These are phyloP conservation scores for Phytopythium montanum DNA, from an alignment of 352 stramenopile genomes.

Conservation along the genomic window DNA sequence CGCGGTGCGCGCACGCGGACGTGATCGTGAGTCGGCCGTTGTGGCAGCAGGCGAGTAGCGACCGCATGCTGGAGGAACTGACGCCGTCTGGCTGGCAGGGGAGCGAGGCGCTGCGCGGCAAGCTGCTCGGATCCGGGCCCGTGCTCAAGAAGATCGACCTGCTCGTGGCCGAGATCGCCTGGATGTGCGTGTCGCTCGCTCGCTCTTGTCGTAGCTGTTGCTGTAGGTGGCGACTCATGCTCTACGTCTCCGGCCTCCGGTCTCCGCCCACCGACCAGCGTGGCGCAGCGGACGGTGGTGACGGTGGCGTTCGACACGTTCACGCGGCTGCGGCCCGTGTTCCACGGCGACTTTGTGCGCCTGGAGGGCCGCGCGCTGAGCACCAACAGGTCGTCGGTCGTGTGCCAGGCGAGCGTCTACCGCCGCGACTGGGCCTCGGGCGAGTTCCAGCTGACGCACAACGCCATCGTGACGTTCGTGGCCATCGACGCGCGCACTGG, in stretches of 20 bases:
- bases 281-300: slow-evolving; percentile 27
- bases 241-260: neutral
- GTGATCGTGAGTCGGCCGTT: slow-evolving; percentile 14
- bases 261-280: too few species aligned
- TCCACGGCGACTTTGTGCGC: slow-evolving; percentile 37
- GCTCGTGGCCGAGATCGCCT: slow-evolving; percentile 9
- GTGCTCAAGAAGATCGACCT: slow-evolving; percentile 47
- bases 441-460: slow-evolving; percentile 30
- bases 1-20: slow-evolving; percentile 20
- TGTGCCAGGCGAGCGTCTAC: slow-evolving; percentile 16
- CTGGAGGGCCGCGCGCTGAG: slow-evolving; percentile 46
- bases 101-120: slow-evolving; percentile 42
- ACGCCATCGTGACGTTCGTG: slow-evolving; percentile 32
- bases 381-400: slow-evolving; percentile 28
- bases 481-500: slow-evolving; percentile 25
- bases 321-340: slow-evolving; percentile 28
- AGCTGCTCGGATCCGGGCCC: slow-evolving; percentile 41
- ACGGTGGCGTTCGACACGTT: slow-evolving; percentile 49
- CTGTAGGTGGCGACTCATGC: neutral
- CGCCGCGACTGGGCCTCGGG: slow-evolving; percentile 19
- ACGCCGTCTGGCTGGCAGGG: slow-evolving; percentile 13
- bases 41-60: neutral
- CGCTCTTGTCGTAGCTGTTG: neutral
- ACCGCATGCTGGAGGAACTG: neutral
- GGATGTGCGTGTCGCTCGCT: neutral